Percentiles rank a stretch among this genome's conserved stretches.
phyloP scores from a whole-genome alignment of 2,329 filamentous ascomycete genomes.

The Penicillium sp. region DNA sequence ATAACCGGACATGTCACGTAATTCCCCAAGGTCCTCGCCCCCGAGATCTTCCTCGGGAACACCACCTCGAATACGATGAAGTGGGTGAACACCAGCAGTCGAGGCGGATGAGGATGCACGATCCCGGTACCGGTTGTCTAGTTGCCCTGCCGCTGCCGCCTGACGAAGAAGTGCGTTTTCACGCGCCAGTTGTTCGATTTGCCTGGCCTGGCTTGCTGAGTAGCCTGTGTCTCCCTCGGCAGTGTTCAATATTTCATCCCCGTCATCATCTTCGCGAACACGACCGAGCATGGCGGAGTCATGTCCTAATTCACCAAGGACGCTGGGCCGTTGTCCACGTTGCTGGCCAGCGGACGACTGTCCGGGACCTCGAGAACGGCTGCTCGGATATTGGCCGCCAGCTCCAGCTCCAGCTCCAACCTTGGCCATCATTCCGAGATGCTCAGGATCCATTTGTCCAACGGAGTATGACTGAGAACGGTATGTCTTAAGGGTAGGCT shows the following conservation, averaged over 20 bases:
- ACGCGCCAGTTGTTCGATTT: constrained; percentile 47
- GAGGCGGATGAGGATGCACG: constrained; percentile 44
- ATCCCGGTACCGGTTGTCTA: constrained; percentile 41
- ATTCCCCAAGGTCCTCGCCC: constrained; percentile 47
- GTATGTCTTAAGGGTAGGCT: constrained; percentile 88
- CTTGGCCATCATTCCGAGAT: constrained; percentile 33
- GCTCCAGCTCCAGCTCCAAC: constrained; percentile 28
- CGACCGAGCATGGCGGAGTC: constrained; percentile 48
- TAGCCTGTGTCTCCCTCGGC: constrained; percentile 43
- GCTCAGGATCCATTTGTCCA: constrained; percentile 77
- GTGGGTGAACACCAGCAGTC: constrained; percentile 32
- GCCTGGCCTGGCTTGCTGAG: constrained; percentile 42
- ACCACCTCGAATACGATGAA: constrained; percentile 42
- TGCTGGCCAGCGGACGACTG: constrained; percentile 72
- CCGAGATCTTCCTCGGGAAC: constrained; percentile 48
- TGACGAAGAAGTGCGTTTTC: constrained; percentile 50
- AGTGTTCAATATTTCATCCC: constrained; percentile 39
- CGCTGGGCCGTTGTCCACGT: constrained; percentile 65
- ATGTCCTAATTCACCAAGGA: constrained; percentile 48
- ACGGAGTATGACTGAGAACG: constrained; percentile 97
- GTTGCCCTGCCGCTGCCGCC: constrained; percentile 42
- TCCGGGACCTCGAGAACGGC: constrained; percentile 39
- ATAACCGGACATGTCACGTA: constrained; percentile 42
- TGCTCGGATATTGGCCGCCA: constrained; percentile 24
- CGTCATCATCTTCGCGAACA: constrained; percentile 51